Conservation (phyloP, 805 yeast species). For the Lipomyces starkeyi region DNA sequence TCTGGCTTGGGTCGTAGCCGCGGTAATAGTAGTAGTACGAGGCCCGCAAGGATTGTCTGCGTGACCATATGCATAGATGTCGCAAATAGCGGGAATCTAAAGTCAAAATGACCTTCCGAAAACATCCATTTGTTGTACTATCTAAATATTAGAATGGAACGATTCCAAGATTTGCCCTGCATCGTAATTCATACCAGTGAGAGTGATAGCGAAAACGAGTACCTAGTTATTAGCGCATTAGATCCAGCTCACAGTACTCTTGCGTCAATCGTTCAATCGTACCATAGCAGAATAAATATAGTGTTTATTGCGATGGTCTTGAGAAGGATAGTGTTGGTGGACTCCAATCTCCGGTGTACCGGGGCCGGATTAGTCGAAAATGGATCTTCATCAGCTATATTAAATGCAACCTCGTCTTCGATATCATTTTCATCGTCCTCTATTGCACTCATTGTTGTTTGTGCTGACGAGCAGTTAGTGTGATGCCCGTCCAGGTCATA, state of each 20-base stretch:
- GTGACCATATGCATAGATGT: constrained; percentile 86
- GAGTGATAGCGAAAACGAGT: constrained; percentile 47
- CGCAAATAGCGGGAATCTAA: constrained; percentile 81
- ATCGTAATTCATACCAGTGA: constrained; percentile 40
- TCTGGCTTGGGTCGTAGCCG: constrained; percentile 51
- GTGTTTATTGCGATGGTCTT: constrained; percentile 26
- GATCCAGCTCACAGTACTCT: neutral
- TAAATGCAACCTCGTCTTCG: constrained; percentile 32
- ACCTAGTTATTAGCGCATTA: constrained; percentile 40
- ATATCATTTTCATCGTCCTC: constrained; percentile 15
- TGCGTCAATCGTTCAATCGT: neutral
- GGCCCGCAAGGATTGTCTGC: constrained; percentile 60
- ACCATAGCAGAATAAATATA: constrained; percentile 36
- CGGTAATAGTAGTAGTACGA: constrained; percentile 56
- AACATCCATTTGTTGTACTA: constrained; percentile 98
- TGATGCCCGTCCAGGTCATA: neutral
- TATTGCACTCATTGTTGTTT: neutral
- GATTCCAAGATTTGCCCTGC: neutral
- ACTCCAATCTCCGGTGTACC: constrained; percentile 1
- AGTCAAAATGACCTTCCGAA: constrained; percentile 70
- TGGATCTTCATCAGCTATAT: constrained; percentile 35
- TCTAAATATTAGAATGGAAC: constrained; percentile 51
- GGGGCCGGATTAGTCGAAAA: constrained; percentile 21
- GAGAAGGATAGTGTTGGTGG: constrained; percentile 25
- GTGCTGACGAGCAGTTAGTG: constrained; percentile 4